These are phyloP conservation scores for Ophiosphaerella korrae DNA, from an alignment of 2,329 filamentous ascomycete species.

Conservation along the genomic window DNA sequence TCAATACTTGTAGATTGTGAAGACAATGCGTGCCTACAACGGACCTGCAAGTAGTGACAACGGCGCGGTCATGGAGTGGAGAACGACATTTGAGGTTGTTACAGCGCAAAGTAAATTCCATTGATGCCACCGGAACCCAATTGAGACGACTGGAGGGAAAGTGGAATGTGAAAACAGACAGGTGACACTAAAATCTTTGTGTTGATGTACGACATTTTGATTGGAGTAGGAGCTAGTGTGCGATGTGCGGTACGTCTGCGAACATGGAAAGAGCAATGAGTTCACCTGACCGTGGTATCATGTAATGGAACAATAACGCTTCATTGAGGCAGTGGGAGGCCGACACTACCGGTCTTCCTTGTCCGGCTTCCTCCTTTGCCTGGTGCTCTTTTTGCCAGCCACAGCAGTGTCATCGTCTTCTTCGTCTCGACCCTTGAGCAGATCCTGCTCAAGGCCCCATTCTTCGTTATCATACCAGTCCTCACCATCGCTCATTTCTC, in stretches of 20 bases:
- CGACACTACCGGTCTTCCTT: slow-evolving; percentile 42
- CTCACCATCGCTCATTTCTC: slow-evolving; percentile 85
- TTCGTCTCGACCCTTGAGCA: slow-evolving; percentile 83
- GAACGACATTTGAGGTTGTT: slow-evolving; percentile 78
- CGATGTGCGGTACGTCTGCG: neutral
- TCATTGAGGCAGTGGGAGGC: neutral
- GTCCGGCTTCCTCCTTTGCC: slow-evolving; percentile 44
- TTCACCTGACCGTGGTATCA: slow-evolving; percentile 2
- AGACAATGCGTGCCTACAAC: slow-evolving; percentile 15
- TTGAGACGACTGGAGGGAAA: neutral
- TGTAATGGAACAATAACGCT: slow-evolving; percentile 2
- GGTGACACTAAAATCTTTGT: slow-evolving; percentile 3
- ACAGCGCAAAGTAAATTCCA: slow-evolving; percentile 79
- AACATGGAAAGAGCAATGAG: neutral
- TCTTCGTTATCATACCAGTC: slow-evolving; percentile 87
- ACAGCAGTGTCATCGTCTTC: slow-evolving; percentile 69
- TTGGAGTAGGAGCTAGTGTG: slow-evolving; percentile 19
- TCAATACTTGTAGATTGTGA: slow-evolving; percentile 45
- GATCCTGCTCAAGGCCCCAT: slow-evolving; percentile 74
- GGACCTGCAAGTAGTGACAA: slow-evolving; percentile 89
- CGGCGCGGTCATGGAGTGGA: slow-evolving; percentile 70
- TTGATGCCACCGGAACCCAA: slow-evolving; percentile 40
- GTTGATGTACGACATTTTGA: slow-evolving; percentile 12
- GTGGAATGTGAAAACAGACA: neutral
- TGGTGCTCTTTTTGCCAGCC: slow-evolving; percentile 56